Evolutionary conservation across 345 rosid species (phyloP).

Genomic region (Brassica incana): DNA sequence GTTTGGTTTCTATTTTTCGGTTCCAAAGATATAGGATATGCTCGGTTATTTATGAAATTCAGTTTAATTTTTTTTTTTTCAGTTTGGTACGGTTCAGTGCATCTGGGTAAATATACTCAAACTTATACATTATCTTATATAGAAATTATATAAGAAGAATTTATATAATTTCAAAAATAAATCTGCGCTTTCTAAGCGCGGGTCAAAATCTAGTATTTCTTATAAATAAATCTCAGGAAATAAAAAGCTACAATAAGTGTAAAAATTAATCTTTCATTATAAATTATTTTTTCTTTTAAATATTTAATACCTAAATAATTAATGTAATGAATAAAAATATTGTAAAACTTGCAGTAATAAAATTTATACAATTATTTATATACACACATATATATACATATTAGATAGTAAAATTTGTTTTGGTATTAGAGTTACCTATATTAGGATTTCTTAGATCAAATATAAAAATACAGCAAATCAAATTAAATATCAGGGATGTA

Average conservation of each 20-base stretch:
- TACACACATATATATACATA: not conserved
- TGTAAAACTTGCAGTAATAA: not conserved
- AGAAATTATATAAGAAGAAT: no score
- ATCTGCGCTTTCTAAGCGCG: no score
- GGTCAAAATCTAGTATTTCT: not conserved
- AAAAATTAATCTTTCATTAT: not conserved
- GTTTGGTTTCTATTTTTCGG: no score
- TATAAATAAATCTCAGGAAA: not conserved
- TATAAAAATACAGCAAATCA: not conserved
- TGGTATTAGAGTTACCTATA: not conserved
- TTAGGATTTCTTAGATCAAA: not conserved
- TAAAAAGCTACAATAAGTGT: not conserved
- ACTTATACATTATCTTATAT: no score
- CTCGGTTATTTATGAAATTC: no score
- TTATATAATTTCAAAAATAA: no score
- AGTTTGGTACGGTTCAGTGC: no score
- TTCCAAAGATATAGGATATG: no score
- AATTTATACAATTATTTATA: not conserved
- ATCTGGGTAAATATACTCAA: no score
- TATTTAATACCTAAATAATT: not conserved
- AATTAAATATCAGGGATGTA: not conserved
- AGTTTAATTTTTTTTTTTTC: no score
- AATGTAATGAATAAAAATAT: not conserved
- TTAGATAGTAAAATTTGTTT: not conserved
- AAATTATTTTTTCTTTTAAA: not conserved